Base-by-base conservation (phyloP, 805 yeast species). In the Candida pseudoglaebosa region DNA sequence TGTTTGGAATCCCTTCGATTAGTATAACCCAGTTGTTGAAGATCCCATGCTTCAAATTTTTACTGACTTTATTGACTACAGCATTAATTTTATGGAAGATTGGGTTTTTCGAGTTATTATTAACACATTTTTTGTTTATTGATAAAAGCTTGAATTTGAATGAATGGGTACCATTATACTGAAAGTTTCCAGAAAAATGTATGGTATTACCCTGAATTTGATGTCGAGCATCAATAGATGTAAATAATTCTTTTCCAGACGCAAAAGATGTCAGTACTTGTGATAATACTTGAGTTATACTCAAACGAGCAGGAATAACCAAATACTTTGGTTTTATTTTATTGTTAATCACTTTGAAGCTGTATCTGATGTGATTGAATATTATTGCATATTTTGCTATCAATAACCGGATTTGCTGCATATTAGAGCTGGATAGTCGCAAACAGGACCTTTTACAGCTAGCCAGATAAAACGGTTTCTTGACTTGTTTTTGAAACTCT, bases 361-460 rank as follows among this genome's bases (percentile, higher is more conserved):
- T 32, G 18, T 16, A 32, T n/a, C 19, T 32, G 24, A 32, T 20
- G n/a, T 32, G n/a, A 16, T 16, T 32, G n/a, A 32, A 32, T 12
- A 13, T 5, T 20, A 32, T 8, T 6, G 34, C 14, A 32, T 32
- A 32, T 4, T 17, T 16, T 4, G 18, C n/a, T 19, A 32, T 9
- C 13, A 20, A 14, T 14, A 19, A 13, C 13, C 26, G 19, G 4
- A 32, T 32, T 22, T 20, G 24, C 4, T n/a, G n/a, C 8, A 20
- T n/a, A n/a, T n/a, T n/a, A n/a, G n/a, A n/a, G n/a, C n/a, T n/a
- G n/a, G n/a, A n/a, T n/a, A 20, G 16, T 20, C 13, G 4, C 13
- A 18, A 20, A 14, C 16, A 10, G 36, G 9, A 6, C 36, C 16
- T 20, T 32, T 9, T 12, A 32, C 21, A 32, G 6, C 36, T 19